Base-by-base conservation (phyloP, 2,329 filamentous ascomycete species). In the Aspergillus brunneoviolaceus region DNA sequence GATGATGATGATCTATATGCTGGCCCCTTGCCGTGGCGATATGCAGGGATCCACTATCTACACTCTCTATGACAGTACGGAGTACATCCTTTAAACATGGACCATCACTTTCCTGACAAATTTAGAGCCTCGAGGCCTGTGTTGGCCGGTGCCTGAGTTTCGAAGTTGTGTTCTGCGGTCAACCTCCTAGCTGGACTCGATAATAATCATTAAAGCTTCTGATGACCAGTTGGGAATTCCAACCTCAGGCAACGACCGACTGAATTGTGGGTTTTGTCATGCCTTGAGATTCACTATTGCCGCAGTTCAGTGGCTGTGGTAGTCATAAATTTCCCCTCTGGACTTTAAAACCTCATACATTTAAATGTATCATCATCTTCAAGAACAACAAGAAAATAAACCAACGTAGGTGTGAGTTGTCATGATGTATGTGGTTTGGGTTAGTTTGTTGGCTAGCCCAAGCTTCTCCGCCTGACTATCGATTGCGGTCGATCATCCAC, bases 381-480 rank as follows among this genome's bases (percentile, higher is more conserved):
- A 12, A 12, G 11, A 35, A 35, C 33, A 35, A 16, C 33, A 16
- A 35, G 11, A 35, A 16, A 4, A 35, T 16, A 49, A 51, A 23
- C 55, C 23, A 31, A 57, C 45, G 60, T 61, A 60, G 33, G 55
- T 58, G 55, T 66, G 61, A 60, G 65, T 67, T 67, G 67, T 65
- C 65, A 64, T 35, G 58, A 56, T 62, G 49, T 59, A 54, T 62
- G 49, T 59, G 58, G 54, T 62, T 65, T 65, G 59, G 56, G 52
- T 59, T 48, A 63, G 67, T 59, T 61, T 5, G 33, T 35, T 35
- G 33, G 33, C 33, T 45, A 50, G 62, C 55, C 53, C 59, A 55
- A 62, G 58, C 11, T 16, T 35, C 58, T 64, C 65, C 68, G 56
- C 67, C 67, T 69, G 68, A 69, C 61, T 60, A 33, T 45, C 16